Evolutionary conservation across 306 rosid species (phyloP).

Genomic region (Begonia fuchsioides): DNA sequence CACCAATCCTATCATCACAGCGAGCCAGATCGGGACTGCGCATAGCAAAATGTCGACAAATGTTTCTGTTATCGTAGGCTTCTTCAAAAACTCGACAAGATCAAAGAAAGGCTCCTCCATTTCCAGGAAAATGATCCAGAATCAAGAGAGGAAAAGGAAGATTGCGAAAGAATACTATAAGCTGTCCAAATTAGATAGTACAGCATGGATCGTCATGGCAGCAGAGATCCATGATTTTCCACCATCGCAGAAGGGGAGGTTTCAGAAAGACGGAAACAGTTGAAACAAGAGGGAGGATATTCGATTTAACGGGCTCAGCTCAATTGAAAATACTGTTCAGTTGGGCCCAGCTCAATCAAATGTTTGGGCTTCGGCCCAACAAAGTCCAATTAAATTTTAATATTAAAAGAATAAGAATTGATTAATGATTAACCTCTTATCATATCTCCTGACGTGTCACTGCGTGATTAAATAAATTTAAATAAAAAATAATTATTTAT

Average conservation of each 20-base stretch:
- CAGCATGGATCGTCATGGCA: not conserved
- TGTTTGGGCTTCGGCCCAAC: no score
- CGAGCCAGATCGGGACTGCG: conserved; percentile 93
- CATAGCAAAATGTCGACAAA: conserved; percentile 88
- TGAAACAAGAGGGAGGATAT: conserved; percentile 6
- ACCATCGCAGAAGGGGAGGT: not conserved
- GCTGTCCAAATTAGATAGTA: no score
- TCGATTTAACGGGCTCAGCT: not conserved
- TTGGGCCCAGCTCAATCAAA: no score
- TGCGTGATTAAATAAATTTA: no score
- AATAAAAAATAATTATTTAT: no score
- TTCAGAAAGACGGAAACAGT: not conserved
- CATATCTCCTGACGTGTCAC: no score
- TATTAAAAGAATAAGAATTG: no score
- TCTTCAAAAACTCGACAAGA: conserved; percentile 52
- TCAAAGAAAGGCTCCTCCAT: conserved; percentile 75
- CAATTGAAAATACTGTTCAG: conserved; percentile 20
- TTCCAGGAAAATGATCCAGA: not conserved
- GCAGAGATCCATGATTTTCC: not conserved
- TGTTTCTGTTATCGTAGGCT: conserved; percentile 79
- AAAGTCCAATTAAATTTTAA: no score
- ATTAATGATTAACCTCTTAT: no score
- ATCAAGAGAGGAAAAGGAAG: not conserved
- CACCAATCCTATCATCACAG: conserved; percentile 80
- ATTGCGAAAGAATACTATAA: no score